Percentiles rank a stretch among this genome's conserved stretches.
Evolutionary conservation across 768 basidiomycete genomes (phyloP).

Genomic region (Cubamyces sp.): DNA sequence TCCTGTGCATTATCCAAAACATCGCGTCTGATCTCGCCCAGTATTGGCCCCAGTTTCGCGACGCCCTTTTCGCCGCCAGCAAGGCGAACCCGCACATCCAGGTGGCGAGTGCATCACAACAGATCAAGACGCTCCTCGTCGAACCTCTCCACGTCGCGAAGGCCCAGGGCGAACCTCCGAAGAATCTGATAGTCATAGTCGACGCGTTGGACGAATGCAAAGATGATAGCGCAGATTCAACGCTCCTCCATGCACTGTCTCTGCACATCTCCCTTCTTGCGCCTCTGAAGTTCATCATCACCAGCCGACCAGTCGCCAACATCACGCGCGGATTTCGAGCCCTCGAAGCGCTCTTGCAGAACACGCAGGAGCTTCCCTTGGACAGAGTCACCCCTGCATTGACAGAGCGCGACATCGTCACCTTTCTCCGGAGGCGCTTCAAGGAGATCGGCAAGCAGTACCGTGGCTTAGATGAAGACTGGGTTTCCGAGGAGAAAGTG

Average conservation of each 20-base stretch:
- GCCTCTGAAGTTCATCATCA: constrained; percentile 22
- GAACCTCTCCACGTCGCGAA: constrained; percentile 8
- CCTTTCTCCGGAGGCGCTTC: not conserved
- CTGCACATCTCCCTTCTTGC: not conserved
- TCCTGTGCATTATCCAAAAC: constrained; percentile 17
- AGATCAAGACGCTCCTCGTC: constrained; percentile 19
- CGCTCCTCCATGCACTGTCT: constrained; percentile 7
- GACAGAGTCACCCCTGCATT: not conserved
- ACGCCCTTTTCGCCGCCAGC: not conserved
- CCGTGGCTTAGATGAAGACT: not conserved
- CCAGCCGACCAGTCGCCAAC: constrained; percentile 18
- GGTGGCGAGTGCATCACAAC: not conserved
- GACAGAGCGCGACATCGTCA: constrained; percentile 2
- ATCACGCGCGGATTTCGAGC: constrained; percentile 3
- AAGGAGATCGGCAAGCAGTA: not conserved
- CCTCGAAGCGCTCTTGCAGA: not conserved
- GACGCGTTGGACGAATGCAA: constrained; percentile 29
- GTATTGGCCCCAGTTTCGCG: not conserved
- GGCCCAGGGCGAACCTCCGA: not conserved
- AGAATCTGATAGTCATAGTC: constrained; percentile 8
- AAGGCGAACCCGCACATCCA: not conserved
- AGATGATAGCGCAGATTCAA: constrained; percentile 5
- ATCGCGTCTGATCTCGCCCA: constrained; percentile 18
- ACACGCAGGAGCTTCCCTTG: constrained; percentile 2
- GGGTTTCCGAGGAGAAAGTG: constrained; percentile 6